Percentiles rank a stretch among this genome's conserved stretches.
These are phyloP conservation scores for Syncephalis fuscata DNA, from an alignment of 371 early-diverging fungal species.

Conservation along the genomic window DNA sequence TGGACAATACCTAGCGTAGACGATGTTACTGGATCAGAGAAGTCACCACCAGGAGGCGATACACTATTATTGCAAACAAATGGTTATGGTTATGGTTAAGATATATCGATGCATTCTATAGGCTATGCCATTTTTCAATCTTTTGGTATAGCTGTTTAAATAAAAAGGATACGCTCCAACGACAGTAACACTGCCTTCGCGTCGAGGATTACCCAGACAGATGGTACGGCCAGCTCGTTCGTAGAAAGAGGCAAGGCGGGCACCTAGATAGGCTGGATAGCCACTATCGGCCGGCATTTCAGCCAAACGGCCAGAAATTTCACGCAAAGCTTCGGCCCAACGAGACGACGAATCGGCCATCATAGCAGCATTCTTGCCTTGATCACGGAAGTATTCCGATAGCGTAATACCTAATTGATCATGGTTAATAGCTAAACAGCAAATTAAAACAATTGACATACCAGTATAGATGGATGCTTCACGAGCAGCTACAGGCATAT, in stretches of 20 bases:
- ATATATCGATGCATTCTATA: not conserved
- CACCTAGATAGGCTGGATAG: constrained; percentile 99
- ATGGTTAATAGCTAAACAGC: not conserved
- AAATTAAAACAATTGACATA: constrained; percentile 1
- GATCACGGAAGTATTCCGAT: constrained; percentile 99
- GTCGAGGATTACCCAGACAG: constrained; percentile 90
- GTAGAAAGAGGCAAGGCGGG: constrained; percentile 99
- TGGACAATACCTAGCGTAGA: constrained; percentile 99
- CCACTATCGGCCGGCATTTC: constrained; percentile 99
- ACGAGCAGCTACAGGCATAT: constrained; percentile 99
- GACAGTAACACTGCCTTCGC: constrained; percentile 96
- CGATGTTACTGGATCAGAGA: constrained; percentile 99
- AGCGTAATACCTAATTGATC: constrained; percentile 62
- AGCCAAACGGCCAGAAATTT: constrained; percentile 99
- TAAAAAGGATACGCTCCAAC: constrained; percentile 68
- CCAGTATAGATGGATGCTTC: constrained; percentile 99
- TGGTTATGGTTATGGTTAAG: not conserved
- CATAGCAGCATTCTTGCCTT: constrained; percentile 99
- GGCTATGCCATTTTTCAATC: constrained; percentile 5
- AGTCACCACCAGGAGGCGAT: constrained; percentile 99
- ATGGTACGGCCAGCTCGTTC: constrained; percentile 98
- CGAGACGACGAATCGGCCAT: constrained; percentile 99
- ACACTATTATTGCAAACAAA: constrained; percentile 32
- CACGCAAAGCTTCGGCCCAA: constrained; percentile 99
- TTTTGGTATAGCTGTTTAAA: constrained; percentile 14